These are phyloP conservation scores for Hanseniaspora meyeri DNA, from an alignment of 805 yeast species.

Conservation along the genomic window DNA sequence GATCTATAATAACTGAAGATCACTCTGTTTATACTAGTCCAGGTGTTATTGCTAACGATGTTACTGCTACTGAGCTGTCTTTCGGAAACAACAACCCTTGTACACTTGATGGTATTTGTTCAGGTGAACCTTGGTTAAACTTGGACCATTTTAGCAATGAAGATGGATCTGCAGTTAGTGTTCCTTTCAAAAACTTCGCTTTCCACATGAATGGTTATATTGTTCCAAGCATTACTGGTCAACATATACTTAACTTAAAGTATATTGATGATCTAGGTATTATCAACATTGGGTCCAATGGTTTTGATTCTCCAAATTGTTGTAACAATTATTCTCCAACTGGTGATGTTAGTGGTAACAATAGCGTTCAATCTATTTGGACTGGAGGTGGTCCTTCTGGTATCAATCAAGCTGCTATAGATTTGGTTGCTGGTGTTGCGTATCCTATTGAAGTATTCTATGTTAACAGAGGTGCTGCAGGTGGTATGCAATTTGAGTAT, in stretches of 20 bases:
- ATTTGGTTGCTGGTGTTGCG: constrained; percentile 20
- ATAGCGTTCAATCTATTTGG: neutral
- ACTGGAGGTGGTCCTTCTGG: neutral
- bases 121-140: neutral
- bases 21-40: neutral
- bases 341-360: neutral
- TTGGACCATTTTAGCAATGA: neutral
- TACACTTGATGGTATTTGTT: neutral
- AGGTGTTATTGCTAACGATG: neutral
- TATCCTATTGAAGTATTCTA: constrained; percentile 22
- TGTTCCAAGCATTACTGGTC: neutral
- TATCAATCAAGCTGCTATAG: constrained; percentile 11
- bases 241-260: neutral
- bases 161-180: neutral
- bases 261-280: constrained; percentile 8
- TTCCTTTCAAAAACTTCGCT: neutral
- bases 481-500: neutral
- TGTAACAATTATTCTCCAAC: neutral
- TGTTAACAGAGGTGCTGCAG: neutral
- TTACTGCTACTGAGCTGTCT: neutral
- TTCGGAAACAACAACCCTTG: neutral
- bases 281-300: neutral
- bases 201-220: neutral
- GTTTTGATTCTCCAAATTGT: neutral
- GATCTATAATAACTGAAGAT: neutral